Evolutionary conservation across 2,329 filamentous ascomycete genomes (phyloP).

Genomic region (Botrytis porri): DNA sequence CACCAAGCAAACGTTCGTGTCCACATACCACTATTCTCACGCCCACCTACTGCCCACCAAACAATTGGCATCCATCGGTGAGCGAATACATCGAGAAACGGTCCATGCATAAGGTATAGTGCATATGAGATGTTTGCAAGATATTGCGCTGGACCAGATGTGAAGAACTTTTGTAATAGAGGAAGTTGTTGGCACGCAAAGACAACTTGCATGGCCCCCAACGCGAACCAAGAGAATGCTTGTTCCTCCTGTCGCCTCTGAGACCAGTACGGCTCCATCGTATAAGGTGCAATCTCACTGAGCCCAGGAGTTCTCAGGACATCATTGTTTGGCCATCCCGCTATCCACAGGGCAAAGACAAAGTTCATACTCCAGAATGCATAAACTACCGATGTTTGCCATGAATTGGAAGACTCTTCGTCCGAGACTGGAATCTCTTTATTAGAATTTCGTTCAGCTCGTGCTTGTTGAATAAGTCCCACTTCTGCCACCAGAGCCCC

Average conservation of each 20-base stretch:
- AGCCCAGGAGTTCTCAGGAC: slow-evolving; percentile 30
- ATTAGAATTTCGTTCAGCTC: slow-evolving; percentile 22
- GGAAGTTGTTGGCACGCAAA: slow-evolving; percentile 38
- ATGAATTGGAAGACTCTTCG: slow-evolving; percentile 1
- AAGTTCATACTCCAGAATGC: slow-evolving; percentile 34
- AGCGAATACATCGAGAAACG: slow-evolving; percentile 41
- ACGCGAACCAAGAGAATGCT: slow-evolving; percentile 31
- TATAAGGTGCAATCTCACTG: slow-evolving; percentile 28
- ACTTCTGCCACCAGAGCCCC: slow-evolving; percentile 48
- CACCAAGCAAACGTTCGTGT: slow-evolving; percentile 37
- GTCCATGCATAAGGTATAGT: slow-evolving; percentile 56
- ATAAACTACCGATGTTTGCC: slow-evolving; percentile 17
- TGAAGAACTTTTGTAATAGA: slow-evolving; percentile 45
- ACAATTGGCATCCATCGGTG: slow-evolving; percentile 31
- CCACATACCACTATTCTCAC: slow-evolving; percentile 26
- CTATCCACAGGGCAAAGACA: slow-evolving; percentile 32
- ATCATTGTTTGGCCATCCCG: slow-evolving; percentile 35
- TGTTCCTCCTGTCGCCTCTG: slow-evolving; percentile 26
- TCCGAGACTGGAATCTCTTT: slow-evolving; percentile 4
- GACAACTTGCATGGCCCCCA: slow-evolving; percentile 36
- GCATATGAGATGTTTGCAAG: slow-evolving; percentile 56
- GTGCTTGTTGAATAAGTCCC: slow-evolving; percentile 39
- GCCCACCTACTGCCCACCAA: slow-evolving; percentile 22
- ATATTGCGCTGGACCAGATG: slow-evolving; percentile 50
- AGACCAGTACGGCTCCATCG: slow-evolving; percentile 30